Evolutionary conservation across 345 rosid species (phyloP), one percentile per base, ranked within the genome.

Genomic region (Aethionema arabicum): DNA sequence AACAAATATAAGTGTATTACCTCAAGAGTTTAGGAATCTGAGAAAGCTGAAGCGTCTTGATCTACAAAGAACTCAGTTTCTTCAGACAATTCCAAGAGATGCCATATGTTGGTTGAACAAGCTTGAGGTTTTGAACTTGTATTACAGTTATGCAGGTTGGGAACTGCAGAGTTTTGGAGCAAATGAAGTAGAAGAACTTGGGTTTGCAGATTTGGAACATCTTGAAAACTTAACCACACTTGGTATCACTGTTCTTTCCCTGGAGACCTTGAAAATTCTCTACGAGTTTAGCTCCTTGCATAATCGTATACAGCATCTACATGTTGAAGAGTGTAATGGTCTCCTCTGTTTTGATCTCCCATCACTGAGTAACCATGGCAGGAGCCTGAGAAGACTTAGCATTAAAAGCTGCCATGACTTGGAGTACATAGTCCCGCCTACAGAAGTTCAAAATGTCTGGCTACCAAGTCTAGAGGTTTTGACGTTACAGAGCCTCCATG

Each of bases 71-170:
- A 79, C 83, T 36, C 70, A 62, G 56, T 66, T 73, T 63, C 81
- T 81, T 11, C 70, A 70, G 63, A 68, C 57, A 6, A 76, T 81
- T 61, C 80, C 85, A 59, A 61, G 43, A 32, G 66, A 71, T 37
- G 77, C 79, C 64, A 56, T 81, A 47, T 55, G 74, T 32, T 67
- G 80, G 59, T 63, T 78, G 45, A 45, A 61, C 30, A 52, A 71
- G 49, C 70, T 78, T 56, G 61, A 68, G 72, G 74, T 76, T 54
- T 68, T 81, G 69, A 78, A 78, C 41, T 35, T 81, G 61, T 81
- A 81, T 46, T 81, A 78, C 60, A 76, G 82, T 71, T 81, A 76
- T 31, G 82, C 52, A 4, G 63, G 50, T 66, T 78, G 85, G 82
- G 72, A 76, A 51, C 54, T 61, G 45, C 66, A 65, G 33, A 60